A percentile compares a stretch with the other conserved stretches of the same genome.
Conservation (phyloP, 1,284 basidiomycete species). For the Bjerkandera adusta region DNA sequence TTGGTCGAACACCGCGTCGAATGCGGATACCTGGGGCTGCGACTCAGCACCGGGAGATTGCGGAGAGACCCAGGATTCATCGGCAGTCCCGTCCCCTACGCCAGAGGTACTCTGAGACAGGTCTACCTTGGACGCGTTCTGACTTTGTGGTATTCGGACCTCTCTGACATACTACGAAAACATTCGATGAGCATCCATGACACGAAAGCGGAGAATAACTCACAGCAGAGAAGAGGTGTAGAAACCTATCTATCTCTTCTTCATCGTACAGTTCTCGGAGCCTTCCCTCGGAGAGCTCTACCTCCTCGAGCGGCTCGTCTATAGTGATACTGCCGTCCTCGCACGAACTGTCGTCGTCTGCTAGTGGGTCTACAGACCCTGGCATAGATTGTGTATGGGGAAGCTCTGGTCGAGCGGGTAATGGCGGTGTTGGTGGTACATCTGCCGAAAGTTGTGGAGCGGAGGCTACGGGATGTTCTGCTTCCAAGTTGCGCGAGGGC, state of each 20-base stretch:
- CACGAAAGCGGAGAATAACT: background rate
- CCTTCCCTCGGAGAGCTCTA: constrained; percentile 34
- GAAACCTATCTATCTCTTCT: constrained; percentile 60
- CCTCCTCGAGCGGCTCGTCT: no score
- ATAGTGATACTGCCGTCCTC: no score
- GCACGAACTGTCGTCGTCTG: no score
- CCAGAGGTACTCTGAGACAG: background rate
- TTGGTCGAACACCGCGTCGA: background rate
- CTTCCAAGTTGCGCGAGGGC: background rate
- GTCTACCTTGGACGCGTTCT: background rate
- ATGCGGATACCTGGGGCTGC: background rate
- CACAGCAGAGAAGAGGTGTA: constrained; percentile 57
- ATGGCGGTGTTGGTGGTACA: no score
- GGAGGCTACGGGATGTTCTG: background rate
- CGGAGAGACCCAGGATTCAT: constrained; percentile 6
- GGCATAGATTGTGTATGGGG: no score
- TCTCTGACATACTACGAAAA: constrained; percentile 55
- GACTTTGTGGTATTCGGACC: constrained; percentile 36
- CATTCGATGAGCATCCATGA: background rate
- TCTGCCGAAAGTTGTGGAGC: no score
- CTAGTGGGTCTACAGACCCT: no score
- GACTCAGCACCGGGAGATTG: background rate
- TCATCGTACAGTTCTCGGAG: constrained; percentile 57
- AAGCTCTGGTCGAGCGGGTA: no score
- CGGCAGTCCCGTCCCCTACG: background rate